These are phyloP conservation scores for Sphaerobolus stellatus DNA, from an alignment of 1,284 basidiomycete species.

Conservation along the genomic window DNA sequence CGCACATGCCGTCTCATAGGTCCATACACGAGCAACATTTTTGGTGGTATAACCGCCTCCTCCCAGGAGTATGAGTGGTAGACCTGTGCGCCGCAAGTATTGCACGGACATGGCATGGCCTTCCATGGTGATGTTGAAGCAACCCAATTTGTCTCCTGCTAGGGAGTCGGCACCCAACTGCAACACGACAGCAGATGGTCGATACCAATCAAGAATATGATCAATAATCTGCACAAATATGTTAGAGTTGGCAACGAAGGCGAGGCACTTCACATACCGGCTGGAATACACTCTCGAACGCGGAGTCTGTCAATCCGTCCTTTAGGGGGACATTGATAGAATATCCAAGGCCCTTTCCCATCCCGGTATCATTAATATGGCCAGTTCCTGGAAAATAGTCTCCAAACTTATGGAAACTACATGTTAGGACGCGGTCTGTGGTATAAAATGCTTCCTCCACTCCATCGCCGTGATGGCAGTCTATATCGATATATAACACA, in stretches of 20 bases:
- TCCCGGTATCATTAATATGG: conserved; percentile 81
- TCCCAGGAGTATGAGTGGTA: conserved; percentile 90
- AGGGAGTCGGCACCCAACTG: conserved; percentile 97
- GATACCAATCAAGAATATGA: conserved; percentile 88
- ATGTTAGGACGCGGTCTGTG: conserved; percentile 95
- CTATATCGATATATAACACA: conserved; percentile 97
- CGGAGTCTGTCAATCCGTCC: conserved; percentile 89
- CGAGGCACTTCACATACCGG: conserved; percentile 60
- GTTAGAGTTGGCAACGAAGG: neutral
- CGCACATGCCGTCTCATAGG: conserved; percentile 95
- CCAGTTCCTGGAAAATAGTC: conserved; percentile 98
- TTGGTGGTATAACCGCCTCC: conserved; percentile 97
- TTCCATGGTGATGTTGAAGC: conserved; percentile 94
- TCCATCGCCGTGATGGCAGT: conserved; percentile 97
- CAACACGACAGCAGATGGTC: conserved; percentile 86
- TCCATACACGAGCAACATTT: conserved; percentile 95
- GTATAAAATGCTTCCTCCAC: conserved; percentile 99
- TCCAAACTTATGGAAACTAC: conserved; percentile 94
- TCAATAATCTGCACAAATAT: conserved; percentile 63
- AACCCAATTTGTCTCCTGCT: conserved; percentile 93
- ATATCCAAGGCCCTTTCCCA: conserved; percentile 87
- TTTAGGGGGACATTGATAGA: conserved; percentile 92
- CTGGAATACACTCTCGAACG: conserved; percentile 83
- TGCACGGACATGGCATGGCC: conserved; percentile 92
- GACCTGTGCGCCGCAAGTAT: conserved; percentile 80